Percentiles rank a stretch among this genome's conserved stretches.
Evolutionary conservation across 495 filamentous ascomycete species (phyloP).

Genomic region (Xylaria scruposa): DNA sequence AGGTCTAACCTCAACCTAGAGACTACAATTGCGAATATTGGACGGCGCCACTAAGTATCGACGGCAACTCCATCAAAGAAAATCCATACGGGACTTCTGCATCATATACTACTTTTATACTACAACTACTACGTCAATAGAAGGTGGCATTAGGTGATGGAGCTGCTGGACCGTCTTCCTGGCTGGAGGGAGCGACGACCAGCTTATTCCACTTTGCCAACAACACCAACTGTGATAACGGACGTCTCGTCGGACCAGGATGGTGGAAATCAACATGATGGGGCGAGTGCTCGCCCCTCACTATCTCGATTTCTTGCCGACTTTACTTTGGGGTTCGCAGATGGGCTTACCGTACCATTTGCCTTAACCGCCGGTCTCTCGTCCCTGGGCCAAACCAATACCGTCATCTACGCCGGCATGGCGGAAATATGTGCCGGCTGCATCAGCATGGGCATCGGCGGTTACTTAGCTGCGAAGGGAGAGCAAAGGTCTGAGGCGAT

Average conservation of each 20-base stretch:
- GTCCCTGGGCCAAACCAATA: conserved; percentile 64
- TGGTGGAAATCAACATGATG: conserved; percentile 11
- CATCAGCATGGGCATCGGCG: conserved; percentile 75
- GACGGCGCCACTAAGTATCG: neutral
- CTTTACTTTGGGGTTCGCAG: conserved; percentile 62
- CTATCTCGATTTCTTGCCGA: conserved; percentile 47
- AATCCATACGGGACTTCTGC: neutral
- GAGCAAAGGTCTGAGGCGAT: conserved; percentile 52
- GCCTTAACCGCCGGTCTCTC: conserved; percentile 68
- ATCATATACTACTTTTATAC: neutral
- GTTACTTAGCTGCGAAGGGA: conserved; percentile 73
- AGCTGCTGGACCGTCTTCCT: conserved; percentile 1
- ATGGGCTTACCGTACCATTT: conserved; percentile 71
- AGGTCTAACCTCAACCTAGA: neutral
- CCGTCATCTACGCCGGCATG: conserved; percentile 73
- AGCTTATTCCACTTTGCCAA: conserved; percentile 31
- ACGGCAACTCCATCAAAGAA: neutral
- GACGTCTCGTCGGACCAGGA: conserved; percentile 9
- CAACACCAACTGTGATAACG: conserved; percentile 10
- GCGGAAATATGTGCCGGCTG: conserved; percentile 69
- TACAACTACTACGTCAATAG: neutral
- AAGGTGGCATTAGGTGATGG: conserved; percentile 1
- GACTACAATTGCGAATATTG: neutral
- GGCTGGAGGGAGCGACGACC: conserved; percentile 20
- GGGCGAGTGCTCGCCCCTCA: conserved; percentile 5